Conservation (phyloP, 192 early-diverging fungal genomes). For the Linnemannia hyalina region DNA sequence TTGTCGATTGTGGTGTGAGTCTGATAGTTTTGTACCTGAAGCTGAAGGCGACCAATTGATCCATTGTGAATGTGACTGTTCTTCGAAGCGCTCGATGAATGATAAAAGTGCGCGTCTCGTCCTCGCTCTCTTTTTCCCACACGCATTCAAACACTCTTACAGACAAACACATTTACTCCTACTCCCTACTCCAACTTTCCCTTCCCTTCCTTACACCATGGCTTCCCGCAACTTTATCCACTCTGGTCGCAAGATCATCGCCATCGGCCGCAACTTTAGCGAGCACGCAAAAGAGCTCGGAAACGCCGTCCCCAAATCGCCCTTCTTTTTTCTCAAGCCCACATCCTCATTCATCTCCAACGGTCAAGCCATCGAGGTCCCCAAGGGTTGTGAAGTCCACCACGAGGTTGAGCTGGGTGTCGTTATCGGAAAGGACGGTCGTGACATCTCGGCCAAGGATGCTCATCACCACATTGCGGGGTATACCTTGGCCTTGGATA, state of each 20-base stretch:
- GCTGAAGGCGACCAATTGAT: neutral
- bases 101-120: neutral
- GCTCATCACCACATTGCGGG: conserved; percentile 78
- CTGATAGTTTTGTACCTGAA: too few species aligned
- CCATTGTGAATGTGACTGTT: neutral
- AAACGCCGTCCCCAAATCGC: conserved; percentile 88
- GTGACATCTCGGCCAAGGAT: conserved; percentile 74
- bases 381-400: conserved; percentile 82
- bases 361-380: conserved; percentile 84
- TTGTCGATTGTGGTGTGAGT: neutral
- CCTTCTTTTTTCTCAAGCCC: conserved; percentile 97
- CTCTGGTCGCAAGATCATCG: conserved; percentile 90
- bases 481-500: conserved; percentile 91
- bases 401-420: conserved; percentile 96
- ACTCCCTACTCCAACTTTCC: neutral
- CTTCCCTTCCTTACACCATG: conserved; percentile 29
- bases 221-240: conserved; percentile 64
- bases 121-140: neutral
- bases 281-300: conserved; percentile 96
- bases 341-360: conserved; percentile 81
- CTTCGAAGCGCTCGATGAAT: neutral
- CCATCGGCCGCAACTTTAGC: conserved; percentile 93
- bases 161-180: neutral
- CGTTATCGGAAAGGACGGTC: conserved; percentile 85
- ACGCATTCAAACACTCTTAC: neutral